These are phyloP conservation scores for Allium cepa DNA, from an alignment of 106 monocot genomes.

Conservation along the genomic window DNA sequence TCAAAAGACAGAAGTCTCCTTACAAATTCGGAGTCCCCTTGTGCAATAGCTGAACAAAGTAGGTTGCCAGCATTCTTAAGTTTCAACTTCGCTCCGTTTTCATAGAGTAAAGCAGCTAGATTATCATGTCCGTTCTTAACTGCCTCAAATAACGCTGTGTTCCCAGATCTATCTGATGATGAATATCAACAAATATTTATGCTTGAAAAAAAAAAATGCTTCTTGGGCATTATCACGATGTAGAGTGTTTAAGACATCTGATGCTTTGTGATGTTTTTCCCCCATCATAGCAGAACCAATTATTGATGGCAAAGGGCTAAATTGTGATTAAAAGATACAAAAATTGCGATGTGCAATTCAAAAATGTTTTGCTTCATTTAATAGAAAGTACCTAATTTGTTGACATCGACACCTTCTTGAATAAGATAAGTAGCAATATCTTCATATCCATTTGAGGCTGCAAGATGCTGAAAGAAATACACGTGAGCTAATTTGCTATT, in stretches of 20 bases:
- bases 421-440: slow-evolving; percentile 59
- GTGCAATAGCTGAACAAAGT: slow-evolving; percentile 64
- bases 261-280: too few species aligned
- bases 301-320: too few species aligned
- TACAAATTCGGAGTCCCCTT: slow-evolving; percentile 62
- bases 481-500: too few species aligned
- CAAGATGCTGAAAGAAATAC: slow-evolving; percentile 52
- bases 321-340: too few species aligned
- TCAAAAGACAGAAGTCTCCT: slow-evolving; percentile 46
- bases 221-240: too few species aligned
- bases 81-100: slow-evolving; percentile 46
- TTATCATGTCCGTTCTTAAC: slow-evolving; percentile 68
- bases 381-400: slow-evolving; percentile 47
- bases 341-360: too few species aligned
- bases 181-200: background rate
- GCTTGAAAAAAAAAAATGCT: background rate
- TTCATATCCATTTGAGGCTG: slow-evolving; percentile 67
- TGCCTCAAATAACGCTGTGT: slow-evolving; percentile 78
- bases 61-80: slow-evolving; percentile 51
- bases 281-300: too few species aligned
- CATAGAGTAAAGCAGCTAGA: slow-evolving; percentile 52
- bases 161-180: slow-evolving; percentile 76
- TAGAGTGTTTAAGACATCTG: too few species aligned
- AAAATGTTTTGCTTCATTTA: background rate
- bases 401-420: slow-evolving; percentile 56